Evolutionary conservation across 2,329 filamentous ascomycete genomes (phyloP).

Genomic region (Elsinoe necatrix): DNA sequence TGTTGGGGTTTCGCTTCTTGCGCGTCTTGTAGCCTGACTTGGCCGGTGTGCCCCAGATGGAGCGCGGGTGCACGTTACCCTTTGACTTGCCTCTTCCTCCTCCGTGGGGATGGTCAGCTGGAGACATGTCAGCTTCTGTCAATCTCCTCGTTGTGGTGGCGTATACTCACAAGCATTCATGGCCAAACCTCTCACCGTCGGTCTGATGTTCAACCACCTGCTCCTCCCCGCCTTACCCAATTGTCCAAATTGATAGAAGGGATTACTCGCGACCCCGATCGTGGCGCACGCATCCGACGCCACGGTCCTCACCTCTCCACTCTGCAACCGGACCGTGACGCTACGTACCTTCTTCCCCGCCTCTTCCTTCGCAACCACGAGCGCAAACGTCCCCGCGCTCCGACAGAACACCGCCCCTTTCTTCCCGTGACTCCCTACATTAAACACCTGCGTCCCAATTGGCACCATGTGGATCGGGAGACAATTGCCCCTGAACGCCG

Average conservation of each 20-base stretch:
- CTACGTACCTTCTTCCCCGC: conserved; percentile 59
- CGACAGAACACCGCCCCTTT: conserved; percentile 84
- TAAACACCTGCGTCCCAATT: conserved; percentile 85
- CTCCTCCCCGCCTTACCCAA: conserved; percentile 92
- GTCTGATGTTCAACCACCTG: conserved; percentile 87
- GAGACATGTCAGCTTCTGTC: conserved; percentile 12
- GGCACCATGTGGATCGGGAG: conserved; percentile 93
- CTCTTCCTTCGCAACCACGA: conserved; percentile 82
- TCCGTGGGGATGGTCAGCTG: conserved; percentile 92
- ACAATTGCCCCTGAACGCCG: conserved; percentile 89
- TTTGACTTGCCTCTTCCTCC: conserved; percentile 99
- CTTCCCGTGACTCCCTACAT: conserved; percentile 65
- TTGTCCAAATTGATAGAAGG: conserved; percentile 79
- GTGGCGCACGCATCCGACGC: conserved; percentile 91
- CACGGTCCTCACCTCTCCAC: conserved; percentile 82
- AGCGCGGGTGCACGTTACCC: conserved; percentile 91
- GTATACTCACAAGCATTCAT: conserved; percentile 79
- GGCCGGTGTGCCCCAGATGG: conserved; percentile 88
- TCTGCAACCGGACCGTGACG: conserved; percentile 79
- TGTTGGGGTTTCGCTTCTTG: conserved; percentile 81
- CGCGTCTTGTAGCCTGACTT: conserved; percentile 91
- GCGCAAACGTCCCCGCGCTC: conserved; percentile 85
- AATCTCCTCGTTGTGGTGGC: neutral
- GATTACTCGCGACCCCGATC: conserved; percentile 88
- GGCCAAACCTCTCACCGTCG: conserved; percentile 91